Evolutionary conservation across 441 rosid genomes (phyloP).

Genomic region (Biscutella laevigata): DNA sequence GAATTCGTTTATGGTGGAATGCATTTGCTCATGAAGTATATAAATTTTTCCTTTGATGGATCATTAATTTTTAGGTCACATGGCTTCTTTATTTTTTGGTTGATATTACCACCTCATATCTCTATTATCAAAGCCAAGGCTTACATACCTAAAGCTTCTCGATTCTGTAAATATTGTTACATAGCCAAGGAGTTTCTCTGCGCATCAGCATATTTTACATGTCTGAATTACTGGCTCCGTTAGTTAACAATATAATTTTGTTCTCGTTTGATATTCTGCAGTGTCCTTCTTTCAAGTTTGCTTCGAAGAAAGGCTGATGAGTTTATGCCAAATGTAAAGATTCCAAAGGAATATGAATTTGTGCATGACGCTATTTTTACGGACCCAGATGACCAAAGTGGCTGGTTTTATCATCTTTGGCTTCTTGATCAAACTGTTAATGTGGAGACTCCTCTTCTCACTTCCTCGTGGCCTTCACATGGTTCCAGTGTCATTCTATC

Average conservation of each 20-base stretch:
- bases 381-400: slow-evolving; percentile 88
- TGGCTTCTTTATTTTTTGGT: slow-evolving; percentile 1
- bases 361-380: slow-evolving; percentile 75
- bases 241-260: background rate
- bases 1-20: background rate
- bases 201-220: slow-evolving; percentile 1
- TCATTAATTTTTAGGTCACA: background rate
- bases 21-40: background rate
- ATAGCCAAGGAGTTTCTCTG: background rate
- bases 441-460: slow-evolving; percentile 50
- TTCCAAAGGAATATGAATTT: slow-evolving; percentile 59
- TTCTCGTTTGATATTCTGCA: slow-evolving; percentile 32
- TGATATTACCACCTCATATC: background rate
- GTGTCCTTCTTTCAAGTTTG: slow-evolving; percentile 64
- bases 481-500: slow-evolving; percentile 43
- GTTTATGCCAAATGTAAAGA: slow-evolving; percentile 39
- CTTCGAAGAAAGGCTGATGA: slow-evolving; percentile 46
- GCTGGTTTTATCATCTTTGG: slow-evolving; percentile 98
- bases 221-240: background rate
- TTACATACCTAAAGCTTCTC: slow-evolving; percentile 2
- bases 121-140: background rate
- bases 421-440: slow-evolving; percentile 77
- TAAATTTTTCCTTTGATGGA: background rate
- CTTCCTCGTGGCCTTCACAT: slow-evolving; percentile 79
- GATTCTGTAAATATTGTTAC: background rate